Evolutionary conservation across 768 basidiomycete species (phyloP), one percentile per base, ranked within the genome.

Genomic region (Candolleomyces aberdarensis): DNA sequence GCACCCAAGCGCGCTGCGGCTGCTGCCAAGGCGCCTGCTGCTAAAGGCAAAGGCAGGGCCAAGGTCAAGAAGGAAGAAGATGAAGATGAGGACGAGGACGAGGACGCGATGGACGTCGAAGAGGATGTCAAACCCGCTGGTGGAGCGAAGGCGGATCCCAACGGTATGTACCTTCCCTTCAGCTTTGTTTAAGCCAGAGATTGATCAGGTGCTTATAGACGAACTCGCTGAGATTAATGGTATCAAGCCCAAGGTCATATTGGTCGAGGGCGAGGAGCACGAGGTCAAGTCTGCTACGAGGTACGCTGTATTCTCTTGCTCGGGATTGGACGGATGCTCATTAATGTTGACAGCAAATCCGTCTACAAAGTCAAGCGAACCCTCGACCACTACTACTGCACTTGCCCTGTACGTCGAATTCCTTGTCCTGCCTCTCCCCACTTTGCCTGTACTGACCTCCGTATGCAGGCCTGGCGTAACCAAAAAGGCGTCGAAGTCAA

Each of bases 301-400:
- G 56, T 57, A 9, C 20, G 56, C n/a, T 29, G 11, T 8, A 17
- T 22, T 19, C 31, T 36, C 17, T 36, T 32, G 2, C 36, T 36
- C 29, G 4, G 29, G 10, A 3, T 26, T 26, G 26, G 26, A 11
- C 10, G 15, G 11, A 19, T 32, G 17, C 8, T 40, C 29, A 14
- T 15, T 11, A 49, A 31, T 20, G 8, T 40, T 26, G 11, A 41
- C 49, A 78, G 75, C 59, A 73, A 71, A 58, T 71, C 72, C 26
- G 66, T 70, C 14, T 78, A 77, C 62, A 76, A 74, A 62, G 66
- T 76, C 20, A 74, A 75, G 53, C 65, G 73, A n/a, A 79, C 76
- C 11, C 64, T 63, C 14, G 77, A 79, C 62, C 78, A 78, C 63
- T 80, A 75, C 60, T 75, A 76, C 61, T 80, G 73, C 53, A 69